Base-by-base conservation (phyloP, 2,329 filamentous ascomycete species). In the Pseudocercospora eumusae region DNA sequence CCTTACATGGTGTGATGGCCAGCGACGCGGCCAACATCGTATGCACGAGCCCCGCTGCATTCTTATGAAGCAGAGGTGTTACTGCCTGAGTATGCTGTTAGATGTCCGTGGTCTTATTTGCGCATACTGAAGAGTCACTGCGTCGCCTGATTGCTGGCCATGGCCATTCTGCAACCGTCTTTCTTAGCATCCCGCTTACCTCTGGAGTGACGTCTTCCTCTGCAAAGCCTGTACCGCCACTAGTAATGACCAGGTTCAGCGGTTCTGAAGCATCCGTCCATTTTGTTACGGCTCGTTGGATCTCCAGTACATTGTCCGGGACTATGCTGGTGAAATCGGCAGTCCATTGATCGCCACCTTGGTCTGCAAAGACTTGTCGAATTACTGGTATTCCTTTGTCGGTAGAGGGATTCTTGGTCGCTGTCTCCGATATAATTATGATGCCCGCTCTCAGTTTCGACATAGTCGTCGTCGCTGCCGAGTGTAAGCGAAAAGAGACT, bases 171-270 rank as follows among this genome's bases (percentile, higher is more conserved):
- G 21, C 42, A 20, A 15, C 2, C 42, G 4, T 13, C 15, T 31
- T 50, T 27, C 2, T 6, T 15, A 44, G 28, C 23, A 25, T 36
- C 21, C 21, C 50, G 74, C 78, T 66, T 75, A 93, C 91, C 83
- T 98, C 95, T 2, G 95, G 95, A 0, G 95, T 99, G 45, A 84
- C 82, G 79, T 99, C 95, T 59, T 88, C 85, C 10, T 87, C 81
- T 7, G 95, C 89, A 76, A 99, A 99, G 0, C 95, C 95, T 1
- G 95, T 99, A 1, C 95, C 95, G 21, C 95, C 95, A 6, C 92
- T 96, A 0, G 92, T 93, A 52, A 97, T 76, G 63, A 99, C 85
- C 61, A 98, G 78, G 76, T 96, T 93, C 55, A 88, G 75, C 3
- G 81, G 66, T 9, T 70, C 52, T 3, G 73, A 75, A 53, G 82